Percentiles rank a stretch among this genome's conserved stretches.
Conservation (phyloP, 768 basidiomycete genomes). For the Lyophyllum decastes region DNA sequence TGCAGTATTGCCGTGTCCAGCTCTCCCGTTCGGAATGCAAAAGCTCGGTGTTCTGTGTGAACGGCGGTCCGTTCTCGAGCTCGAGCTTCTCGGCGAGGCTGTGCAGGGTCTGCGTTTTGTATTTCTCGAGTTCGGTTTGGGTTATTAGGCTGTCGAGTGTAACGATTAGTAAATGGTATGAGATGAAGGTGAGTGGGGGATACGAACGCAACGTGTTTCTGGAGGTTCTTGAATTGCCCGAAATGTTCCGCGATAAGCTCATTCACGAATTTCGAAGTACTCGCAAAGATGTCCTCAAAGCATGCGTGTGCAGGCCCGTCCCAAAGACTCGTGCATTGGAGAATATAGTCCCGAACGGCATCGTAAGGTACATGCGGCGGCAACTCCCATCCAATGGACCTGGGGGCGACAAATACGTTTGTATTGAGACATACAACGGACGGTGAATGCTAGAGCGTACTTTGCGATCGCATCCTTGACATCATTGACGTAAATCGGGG, state of each 20-base stretch:
- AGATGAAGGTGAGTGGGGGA: not conserved
- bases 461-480: constrained; percentile 30
- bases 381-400: constrained; percentile 39
- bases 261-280: constrained; percentile 15
- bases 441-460: constrained; percentile 18
- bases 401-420: constrained; percentile 6
- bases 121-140: constrained; percentile 7
- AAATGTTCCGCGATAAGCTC: constrained; percentile 27
- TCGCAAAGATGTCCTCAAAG: constrained; percentile 26
- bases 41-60: constrained; percentile 31
- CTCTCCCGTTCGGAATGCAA: constrained; percentile 12
- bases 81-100: constrained; percentile 33
- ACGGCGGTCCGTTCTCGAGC: constrained; percentile 40
- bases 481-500: constrained; percentile 14
- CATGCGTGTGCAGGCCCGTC: constrained; percentile 25
- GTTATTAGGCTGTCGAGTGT: constrained; percentile 2
- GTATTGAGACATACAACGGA: not conserved
- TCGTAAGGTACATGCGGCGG: constrained; percentile 36
- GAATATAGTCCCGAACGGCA: constrained; percentile 29
- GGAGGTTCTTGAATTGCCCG: constrained; percentile 28
- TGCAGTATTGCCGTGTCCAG: constrained; percentile 20
- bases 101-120: constrained; percentile 20
- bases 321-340: constrained; percentile 29
- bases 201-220: constrained; percentile 27
- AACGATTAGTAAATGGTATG: not conserved